Percentiles rank a stretch among this genome's conserved stretches.
Conservation (phyloP, 2,329 filamentous ascomycete genomes). For the Fusarium sp. region DNA sequence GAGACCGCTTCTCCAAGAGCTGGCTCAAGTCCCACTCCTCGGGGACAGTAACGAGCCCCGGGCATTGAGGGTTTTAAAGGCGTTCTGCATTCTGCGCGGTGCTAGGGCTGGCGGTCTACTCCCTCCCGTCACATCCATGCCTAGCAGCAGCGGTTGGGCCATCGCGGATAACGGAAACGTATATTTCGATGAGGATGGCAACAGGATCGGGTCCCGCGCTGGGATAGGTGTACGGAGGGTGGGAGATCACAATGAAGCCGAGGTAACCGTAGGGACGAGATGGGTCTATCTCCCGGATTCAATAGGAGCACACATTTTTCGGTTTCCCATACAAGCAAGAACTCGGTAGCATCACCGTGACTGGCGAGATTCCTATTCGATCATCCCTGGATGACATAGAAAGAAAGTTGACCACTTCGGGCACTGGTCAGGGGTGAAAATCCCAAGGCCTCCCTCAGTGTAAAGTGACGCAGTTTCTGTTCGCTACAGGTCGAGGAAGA, state of each 20-base stretch:
- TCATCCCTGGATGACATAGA: neutral
- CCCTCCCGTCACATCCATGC: constrained; percentile 62
- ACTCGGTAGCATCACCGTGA: neutral
- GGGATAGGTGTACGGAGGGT: constrained; percentile 69
- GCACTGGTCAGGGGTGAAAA: constrained; percentile 68
- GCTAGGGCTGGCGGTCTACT: constrained; percentile 60
- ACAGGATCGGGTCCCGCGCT: constrained; percentile 69
- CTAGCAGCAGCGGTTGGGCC: constrained; percentile 82
- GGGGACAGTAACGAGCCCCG: constrained; percentile 59
- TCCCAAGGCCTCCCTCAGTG: constrained; percentile 71
- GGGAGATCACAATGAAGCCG: constrained; percentile 61
- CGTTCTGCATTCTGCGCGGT: constrained; percentile 54
- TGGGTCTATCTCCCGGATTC: neutral
- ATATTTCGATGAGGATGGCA: constrained; percentile 82
- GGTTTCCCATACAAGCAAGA: neutral
- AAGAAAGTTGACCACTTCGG: constrained; percentile 74
- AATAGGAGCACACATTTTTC: neutral
- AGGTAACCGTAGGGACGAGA: constrained; percentile 48
- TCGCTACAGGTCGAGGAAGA: neutral
- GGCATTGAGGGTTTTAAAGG: constrained; percentile 64
- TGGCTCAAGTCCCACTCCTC: constrained; percentile 44
- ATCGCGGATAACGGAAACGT: constrained; percentile 92
- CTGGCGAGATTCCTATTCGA: neutral
- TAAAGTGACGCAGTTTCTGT: constrained; percentile 54
- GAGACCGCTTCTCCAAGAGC: constrained; percentile 80